Evolutionary conservation across 148 eudicot species (phyloP).

Genomic region (Pouteria glomerata): DNA sequence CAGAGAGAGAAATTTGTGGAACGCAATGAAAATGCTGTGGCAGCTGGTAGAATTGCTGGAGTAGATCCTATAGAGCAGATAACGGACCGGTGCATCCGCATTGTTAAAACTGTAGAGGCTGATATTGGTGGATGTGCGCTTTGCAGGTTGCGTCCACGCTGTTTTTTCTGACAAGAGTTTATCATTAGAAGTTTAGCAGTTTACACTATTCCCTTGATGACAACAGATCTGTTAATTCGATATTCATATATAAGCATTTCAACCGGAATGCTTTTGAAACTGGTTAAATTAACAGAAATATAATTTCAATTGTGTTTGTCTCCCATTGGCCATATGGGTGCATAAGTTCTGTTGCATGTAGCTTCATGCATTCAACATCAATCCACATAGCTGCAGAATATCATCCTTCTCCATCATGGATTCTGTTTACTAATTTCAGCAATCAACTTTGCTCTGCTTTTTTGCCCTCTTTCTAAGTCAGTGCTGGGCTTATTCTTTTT

Average conservation of each 20-base stretch:
- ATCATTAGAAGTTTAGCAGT: background rate
- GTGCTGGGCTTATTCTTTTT: too few relatives aligned
- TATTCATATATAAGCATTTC: background rate
- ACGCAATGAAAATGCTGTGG: constrained; percentile 63
- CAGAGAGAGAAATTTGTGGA: constrained; percentile 56
- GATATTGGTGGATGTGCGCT: constrained; percentile 52
- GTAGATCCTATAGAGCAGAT: constrained; percentile 64
- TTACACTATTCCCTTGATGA: background rate
- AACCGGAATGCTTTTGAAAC: background rate
- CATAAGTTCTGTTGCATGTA: background rate
- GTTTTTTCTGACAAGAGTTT: background rate
- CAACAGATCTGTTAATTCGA: background rate
- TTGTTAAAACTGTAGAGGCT: constrained; percentile 40
- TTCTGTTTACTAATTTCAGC: too few relatives aligned
- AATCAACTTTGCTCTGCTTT: too few relatives aligned
- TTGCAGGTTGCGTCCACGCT: constrained; percentile 50
- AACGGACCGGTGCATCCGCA: constrained; percentile 58
- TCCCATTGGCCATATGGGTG: background rate
- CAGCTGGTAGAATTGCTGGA: constrained; percentile 78
- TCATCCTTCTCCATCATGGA: too few relatives aligned
- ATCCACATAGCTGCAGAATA: too few relatives aligned
- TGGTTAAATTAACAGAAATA: background rate
- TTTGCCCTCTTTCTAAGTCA: too few relatives aligned
- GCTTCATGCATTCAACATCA: too few relatives aligned
- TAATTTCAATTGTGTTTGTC: background rate